Percentiles rank a stretch among this genome's conserved stretches.
Evolutionary conservation across 1,139 yeast genomes (phyloP).

Genomic region (Suhomyces bokatorum): DNA sequence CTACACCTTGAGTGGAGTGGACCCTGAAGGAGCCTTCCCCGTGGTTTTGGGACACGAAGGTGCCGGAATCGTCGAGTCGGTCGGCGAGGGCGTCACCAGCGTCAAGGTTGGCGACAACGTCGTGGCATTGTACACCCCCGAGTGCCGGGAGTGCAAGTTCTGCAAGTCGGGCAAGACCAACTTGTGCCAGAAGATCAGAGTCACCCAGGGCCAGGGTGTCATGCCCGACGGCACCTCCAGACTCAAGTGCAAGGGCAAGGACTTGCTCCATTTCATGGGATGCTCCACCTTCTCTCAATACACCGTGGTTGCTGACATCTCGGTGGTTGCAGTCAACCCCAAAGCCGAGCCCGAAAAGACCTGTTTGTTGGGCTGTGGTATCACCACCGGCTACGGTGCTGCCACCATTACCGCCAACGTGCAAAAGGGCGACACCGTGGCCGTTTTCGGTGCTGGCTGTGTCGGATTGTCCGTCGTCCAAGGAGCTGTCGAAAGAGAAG

Average conservation of each 20-base stretch:
- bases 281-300: constrained; percentile 95
- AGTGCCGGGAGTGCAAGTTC: constrained; percentile 92
- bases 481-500: constrained; percentile 85
- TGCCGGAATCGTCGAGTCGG: constrained; percentile 90
- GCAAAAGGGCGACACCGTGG: constrained; percentile 89
- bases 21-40: constrained; percentile 97
- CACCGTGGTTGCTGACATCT: constrained; percentile 96
- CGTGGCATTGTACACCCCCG: constrained; percentile 92
- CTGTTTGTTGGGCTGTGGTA: constrained; percentile 96
- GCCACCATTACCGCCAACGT: constrained; percentile 94
- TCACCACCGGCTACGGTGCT: constrained; percentile 98
- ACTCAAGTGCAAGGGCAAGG: constrained; percentile 81
- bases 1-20: constrained; percentile 88
- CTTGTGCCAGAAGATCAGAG: constrained; percentile 87
- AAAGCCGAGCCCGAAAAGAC: constrained; percentile 83
- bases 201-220: constrained; percentile 86
- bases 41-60: constrained; percentile 94
- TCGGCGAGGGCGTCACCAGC: constrained; percentile 88
- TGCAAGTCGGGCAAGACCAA: constrained; percentile 95
- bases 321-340: constrained; percentile 90
- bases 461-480: constrained; percentile 95
- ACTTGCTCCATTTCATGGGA: constrained; percentile 91
- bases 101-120: constrained; percentile 91
- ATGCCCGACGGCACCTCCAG: constrained; percentile 97
- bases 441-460: constrained; percentile 96